These are phyloP conservation scores for Medicago ruthenica DNA, from an alignment of 306 rosid genomes.

Conservation along the genomic window DNA sequence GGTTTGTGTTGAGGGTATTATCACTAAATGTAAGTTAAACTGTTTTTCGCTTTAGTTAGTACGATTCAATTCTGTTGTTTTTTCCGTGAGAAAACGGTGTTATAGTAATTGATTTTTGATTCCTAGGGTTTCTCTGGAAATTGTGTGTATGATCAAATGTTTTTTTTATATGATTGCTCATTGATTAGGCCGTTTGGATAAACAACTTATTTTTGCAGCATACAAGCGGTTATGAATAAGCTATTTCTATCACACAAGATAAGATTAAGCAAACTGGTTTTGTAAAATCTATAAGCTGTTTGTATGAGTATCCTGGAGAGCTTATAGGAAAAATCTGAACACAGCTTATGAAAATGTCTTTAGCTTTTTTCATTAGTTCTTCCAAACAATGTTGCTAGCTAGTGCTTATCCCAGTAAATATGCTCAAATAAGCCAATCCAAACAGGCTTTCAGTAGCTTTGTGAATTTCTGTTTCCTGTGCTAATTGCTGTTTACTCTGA, in stretches of 20 bases:
- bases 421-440: too few species aligned
- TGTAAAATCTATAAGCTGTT: too few species aligned
- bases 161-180: conserved; percentile 4
- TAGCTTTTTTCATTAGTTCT: too few species aligned
- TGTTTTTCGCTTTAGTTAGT: neutral
- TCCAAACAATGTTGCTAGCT: too few species aligned
- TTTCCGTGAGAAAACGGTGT: neutral
- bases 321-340: too few species aligned
- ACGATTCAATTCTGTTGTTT: neutral
- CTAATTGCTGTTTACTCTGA: neutral
- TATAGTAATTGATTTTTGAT: neutral
- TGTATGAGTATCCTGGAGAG: too few species aligned
- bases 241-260: too few species aligned
- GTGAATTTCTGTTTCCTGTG: neutral
- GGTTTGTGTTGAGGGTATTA: conserved; percentile 95
- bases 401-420: too few species aligned
- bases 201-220: too few species aligned
- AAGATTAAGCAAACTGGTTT: too few species aligned
- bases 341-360: too few species aligned
- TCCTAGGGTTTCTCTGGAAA: neutral
- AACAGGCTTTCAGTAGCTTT: neutral
- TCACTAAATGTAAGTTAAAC: conserved; percentile 77
- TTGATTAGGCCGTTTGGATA: neutral
- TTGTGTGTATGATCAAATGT: neutral
- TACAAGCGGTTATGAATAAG: too few species aligned